Base-by-base conservation (phyloP, 257 asterid genomes). In the Ligustrum vulgare region DNA sequence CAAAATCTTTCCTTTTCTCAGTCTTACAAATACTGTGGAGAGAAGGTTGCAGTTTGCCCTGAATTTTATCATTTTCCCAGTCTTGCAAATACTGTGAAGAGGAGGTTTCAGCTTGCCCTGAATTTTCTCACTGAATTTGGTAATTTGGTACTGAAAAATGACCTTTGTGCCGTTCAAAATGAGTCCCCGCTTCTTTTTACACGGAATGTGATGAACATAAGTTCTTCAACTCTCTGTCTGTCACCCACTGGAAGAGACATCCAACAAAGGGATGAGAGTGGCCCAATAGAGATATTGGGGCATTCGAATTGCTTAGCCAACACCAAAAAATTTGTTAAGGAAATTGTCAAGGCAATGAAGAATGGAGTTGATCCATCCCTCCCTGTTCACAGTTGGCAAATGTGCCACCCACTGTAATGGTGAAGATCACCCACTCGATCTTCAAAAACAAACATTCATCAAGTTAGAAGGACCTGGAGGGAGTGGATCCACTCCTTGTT, bases 191-290 rank as follows among this genome's bases (percentile, higher is more conserved):
- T 92, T 67, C 84, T 94, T 36, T 80, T 94, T 77, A 92, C 97
- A 2, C 85, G 97, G 79, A 94, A 92, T 78, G 73, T 86, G 18
- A 58, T 94, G 86, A 97, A 94, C 35, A 84, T 98, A 82, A 94
- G 98, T 79, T 92, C 98, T 5, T 94, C 98, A 18, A 90, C 98
- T 71, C 98, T 97, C 20, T 94, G 98, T 79, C 87, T 94, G 84
- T 92, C 97, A 0, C 98, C 98, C 74, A 89, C 93, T 60, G 98
- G 98, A 23, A 76, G 86, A 78, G 96, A 94, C 39, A 73, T 77
- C 77, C 98, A 92, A 22, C 98, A 91, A 80, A 89, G 84, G 76
- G 98, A 94, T 86, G 84, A 83, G 80, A 87, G 96, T 80, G 95
- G 96, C 49, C 97, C 92, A 0, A 86, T 94, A 13, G 98, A 92